Conservation (phyloP, 2,329 filamentous ascomycete species). For the Ophiostoma himal-ulmi region DNA sequence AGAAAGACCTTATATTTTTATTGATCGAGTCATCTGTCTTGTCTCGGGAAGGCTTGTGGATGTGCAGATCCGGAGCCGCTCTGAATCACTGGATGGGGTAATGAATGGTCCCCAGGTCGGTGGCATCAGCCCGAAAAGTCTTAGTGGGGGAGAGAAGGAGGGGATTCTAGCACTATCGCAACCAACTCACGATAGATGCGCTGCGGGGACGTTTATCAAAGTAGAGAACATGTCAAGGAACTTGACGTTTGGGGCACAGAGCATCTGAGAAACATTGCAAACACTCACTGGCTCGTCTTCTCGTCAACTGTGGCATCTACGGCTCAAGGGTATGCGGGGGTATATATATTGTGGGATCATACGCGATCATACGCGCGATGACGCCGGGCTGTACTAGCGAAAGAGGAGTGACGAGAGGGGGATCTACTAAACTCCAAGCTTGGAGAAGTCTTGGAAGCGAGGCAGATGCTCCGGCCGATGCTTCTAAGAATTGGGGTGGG, state of each 20-base stretch:
- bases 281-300: neutral
- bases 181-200: neutral
- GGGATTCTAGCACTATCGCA: neutral
- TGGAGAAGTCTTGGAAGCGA: neutral
- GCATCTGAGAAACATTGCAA: neutral
- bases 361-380: neutral
- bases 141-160: neutral
- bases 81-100: neutral
- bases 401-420: neutral
- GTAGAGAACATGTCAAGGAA: neutral
- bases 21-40: neutral
- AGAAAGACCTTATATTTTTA: neutral
- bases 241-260: neutral
- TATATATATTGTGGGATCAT: neutral
- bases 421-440: neutral
- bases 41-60: neutral
- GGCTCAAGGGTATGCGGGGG: neutral
- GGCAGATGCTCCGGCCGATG: neutral
- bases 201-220: neutral
- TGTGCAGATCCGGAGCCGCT: neutral
- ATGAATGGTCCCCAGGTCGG: neutral
- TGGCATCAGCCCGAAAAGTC: neutral
- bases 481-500: neutral
- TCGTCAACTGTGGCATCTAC: neutral
- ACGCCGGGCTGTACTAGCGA: neutral